A percentile compares a stretch with the other conserved stretches of the same genome.
These are phyloP conservation scores for Rhizoclosmatium globosum DNA, from an alignment of 192 early-diverging fungal genomes.

Conservation along the genomic window DNA sequence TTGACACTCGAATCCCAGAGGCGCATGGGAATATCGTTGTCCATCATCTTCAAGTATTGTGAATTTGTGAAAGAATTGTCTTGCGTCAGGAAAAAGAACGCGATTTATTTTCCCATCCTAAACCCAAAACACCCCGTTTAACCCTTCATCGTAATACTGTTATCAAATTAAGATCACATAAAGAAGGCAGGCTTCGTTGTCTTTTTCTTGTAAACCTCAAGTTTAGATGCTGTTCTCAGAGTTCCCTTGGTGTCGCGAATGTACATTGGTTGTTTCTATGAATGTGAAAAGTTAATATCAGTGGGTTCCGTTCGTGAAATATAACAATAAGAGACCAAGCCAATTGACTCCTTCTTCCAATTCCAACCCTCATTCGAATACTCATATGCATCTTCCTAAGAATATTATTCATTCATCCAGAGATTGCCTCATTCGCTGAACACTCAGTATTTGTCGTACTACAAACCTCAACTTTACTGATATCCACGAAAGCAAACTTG, in stretches of 20 bases:
- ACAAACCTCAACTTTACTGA: slow-evolving; percentile 45
- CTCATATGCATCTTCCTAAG: background rate
- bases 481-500: slow-evolving; percentile 70
- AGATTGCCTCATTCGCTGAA: background rate
- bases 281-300: background rate
- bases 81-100: no score
- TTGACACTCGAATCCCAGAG: no score
- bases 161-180: slow-evolving; percentile 37
- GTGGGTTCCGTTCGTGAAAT: background rate
- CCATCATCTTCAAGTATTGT: no score
- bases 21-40: no score
- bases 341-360: background rate
- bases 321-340: background rate
- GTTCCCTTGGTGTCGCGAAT: slow-evolving; percentile 68
- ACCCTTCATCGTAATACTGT: background rate
- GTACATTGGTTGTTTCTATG: slow-evolving; percentile 59
- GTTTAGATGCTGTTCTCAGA: slow-evolving; percentile 53
- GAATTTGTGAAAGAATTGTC: no score
- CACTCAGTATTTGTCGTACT: background rate
- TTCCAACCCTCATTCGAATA: background rate
- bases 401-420: background rate
- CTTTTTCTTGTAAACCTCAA: slow-evolving; percentile 47
- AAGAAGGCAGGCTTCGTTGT: slow-evolving; percentile 47
- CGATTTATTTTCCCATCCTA: no score
- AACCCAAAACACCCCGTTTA: no score